Evolutionary conservation across 164 flowering plant species (phyloP), one percentile per base, ranked within the genome.

Genomic region (Stephania cephalantha): DNA sequence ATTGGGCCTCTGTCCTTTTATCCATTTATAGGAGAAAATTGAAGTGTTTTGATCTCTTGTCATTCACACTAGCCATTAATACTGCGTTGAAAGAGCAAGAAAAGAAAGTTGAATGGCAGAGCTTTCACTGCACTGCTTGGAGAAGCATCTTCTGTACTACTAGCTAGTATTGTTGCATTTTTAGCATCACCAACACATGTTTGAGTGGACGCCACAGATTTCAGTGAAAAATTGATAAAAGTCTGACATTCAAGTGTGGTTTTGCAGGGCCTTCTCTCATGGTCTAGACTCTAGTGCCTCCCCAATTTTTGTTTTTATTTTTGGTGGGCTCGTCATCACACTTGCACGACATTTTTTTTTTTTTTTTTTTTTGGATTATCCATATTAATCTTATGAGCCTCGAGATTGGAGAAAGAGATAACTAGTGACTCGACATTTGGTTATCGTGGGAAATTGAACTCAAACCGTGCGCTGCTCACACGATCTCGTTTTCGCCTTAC

Each of bases 21-120:
- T 2, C 31, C 65, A 9, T 46, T 77, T 20, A n/a, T 12, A 46
- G 75, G 70, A 52, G 42, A 22, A 46, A 48, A 6, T 66, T 52
- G 71, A 76, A 64, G 50, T 20, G 66, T n/a, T 50, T 48, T 64
- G 71, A 42, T 20, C 66, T 12, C 75, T 66, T 65, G 71, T 66
- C 46, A 67, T 72, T 77, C 67, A 77, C 63, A 66, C 79, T 67
- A 66, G 18, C 70, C 18, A 52, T 20, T 63, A 31, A 61, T n/a
- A 48, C 63, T 30, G 71, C 12, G 66, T n/a, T 17, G 64, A 61
- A 30, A 71, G 9, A 7, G 48, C 18, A 53, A 45, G 31, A 46
- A 71, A 65, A 25, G 61, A 45, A 5, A 15, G 50, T 71, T 71
- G 69, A 61, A 46, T 17, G 17, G 1, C 13, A 18, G 74, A 44